A percentile compares a stretch with the other conserved stretches of the same genome.
Conservation (phyloP, 169 alveolate genomes). For the Plasmodium inui region DNA sequence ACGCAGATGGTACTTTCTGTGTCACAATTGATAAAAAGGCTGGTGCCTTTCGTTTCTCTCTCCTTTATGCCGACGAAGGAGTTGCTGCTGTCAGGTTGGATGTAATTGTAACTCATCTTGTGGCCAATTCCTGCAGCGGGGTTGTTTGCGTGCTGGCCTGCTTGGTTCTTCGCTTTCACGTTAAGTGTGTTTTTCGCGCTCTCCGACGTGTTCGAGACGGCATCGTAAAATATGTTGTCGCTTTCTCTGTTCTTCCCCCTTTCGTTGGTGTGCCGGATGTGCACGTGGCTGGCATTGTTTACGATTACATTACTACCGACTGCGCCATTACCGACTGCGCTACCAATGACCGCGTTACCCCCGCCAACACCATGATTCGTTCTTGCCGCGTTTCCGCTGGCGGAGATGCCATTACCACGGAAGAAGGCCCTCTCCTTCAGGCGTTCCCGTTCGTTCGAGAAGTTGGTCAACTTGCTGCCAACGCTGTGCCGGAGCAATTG, state of each 20-base stretch:
- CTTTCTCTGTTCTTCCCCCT: conserved; percentile 1
- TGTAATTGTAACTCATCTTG: background rate
- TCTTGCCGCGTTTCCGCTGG: background rate
- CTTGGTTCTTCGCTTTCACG: background rate
- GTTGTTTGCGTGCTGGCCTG: background rate
- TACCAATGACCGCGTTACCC: background rate
- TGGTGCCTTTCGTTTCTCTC: conserved; percentile 13
- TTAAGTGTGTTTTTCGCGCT: background rate
- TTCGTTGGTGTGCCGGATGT: conserved; percentile 10
- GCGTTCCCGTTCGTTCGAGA: conserved; percentile 5
- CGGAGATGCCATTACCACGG: background rate
- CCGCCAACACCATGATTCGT: background rate
- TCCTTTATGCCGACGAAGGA: conserved; percentile 10
- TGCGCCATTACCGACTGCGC: background rate
- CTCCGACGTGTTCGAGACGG: conserved; percentile 15
- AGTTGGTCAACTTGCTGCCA: conserved; percentile 36
- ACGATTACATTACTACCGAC: background rate
- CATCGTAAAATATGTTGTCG: conserved; percentile 65
- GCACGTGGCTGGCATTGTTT: background rate
- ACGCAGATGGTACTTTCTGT: background rate
- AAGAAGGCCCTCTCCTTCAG: conserved; percentile 12
- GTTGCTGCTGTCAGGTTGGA: background rate
- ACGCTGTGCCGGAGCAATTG: conserved; percentile 45
- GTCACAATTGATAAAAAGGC: conserved; percentile 9
- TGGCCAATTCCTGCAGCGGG: background rate